Evolutionary conservation across 23 red algal genomes (phyloP), one percentile per base, ranked within the genome.

Genomic region (Gracilaria vermiculophylla): DNA sequence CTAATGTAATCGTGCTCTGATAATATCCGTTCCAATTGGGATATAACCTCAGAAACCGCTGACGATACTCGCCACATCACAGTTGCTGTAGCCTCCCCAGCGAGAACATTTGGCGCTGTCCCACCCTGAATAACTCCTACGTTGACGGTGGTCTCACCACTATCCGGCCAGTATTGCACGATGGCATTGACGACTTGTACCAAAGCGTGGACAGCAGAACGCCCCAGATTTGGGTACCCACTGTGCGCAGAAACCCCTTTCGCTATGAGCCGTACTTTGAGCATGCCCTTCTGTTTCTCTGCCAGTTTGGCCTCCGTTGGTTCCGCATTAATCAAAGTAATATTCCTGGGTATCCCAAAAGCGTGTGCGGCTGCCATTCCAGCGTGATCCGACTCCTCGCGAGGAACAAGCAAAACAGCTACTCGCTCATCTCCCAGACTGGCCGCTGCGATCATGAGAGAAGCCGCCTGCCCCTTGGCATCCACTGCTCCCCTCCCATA

Each of bases 351-450:
- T 4, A 88, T 21, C 1, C 84, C 84, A 49, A 88, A 66, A 13
- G 44, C 84, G 36, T 67, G 60, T 20, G 88, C 60, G 9, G 77
- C 64, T 39, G 78, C 78, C 76, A 92, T 82, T 2, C 88, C 88
- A 34, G 44, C 69, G 57, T 91, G 88, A 48, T 92, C 88, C 2
- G 77, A 71, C 88, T 92, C 88, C 61, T 92, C 88, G 13, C 88
- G 75, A 70, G 54, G 79, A 49, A 92, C 88, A 50, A 92, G 78
- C 62, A 92, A 42, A 7, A 83, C 24, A 2, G 49, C 88, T 11
- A 92, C 77, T 13, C 77, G 62, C 5, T 23, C 34, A 31, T 82
- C 78, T 2, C 21, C 43, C 31, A 92, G 29, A 43, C 54, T 36
- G 21, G 53, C 61, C 14, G 61, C 64, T 12, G 88, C 60, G 53